Conservation (phyloP, 2,329 filamentous ascomycete species). For the Fusarium floridanum region DNA sequence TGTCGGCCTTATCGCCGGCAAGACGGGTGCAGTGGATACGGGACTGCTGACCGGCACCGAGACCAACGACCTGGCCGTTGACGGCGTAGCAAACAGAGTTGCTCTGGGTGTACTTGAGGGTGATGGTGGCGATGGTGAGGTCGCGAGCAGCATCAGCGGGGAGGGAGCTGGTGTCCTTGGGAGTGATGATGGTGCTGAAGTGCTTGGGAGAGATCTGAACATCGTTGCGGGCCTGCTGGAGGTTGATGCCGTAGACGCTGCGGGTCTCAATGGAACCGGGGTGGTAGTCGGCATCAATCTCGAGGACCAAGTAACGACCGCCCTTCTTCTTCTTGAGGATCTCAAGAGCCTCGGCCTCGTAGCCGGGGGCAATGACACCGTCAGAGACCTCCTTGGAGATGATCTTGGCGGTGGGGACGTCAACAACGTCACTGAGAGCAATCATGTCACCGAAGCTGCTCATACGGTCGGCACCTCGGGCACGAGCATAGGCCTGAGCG, state of each 20-base stretch:
- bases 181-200: slow-evolving; percentile 87
- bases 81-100: slow-evolving; percentile 98
- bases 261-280: slow-evolving; percentile 86
- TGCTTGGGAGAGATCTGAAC: slow-evolving; percentile 86
- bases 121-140: slow-evolving; percentile 94
- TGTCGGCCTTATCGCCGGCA: slow-evolving; percentile 97
- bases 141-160: slow-evolving; percentile 88
- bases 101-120: slow-evolving; percentile 98
- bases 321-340: slow-evolving; percentile 98
- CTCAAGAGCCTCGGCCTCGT: slow-evolving; percentile 85
- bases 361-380: slow-evolving; percentile 92
- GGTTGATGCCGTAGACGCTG: slow-evolving; percentile 89
- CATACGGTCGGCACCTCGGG: slow-evolving; percentile 97
- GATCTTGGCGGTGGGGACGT: slow-evolving; percentile 94
- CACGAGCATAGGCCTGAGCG: slow-evolving; percentile 95
- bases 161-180: slow-evolving; percentile 80
- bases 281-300: slow-evolving; percentile 91
- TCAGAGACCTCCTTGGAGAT: slow-evolving; percentile 98
- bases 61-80: slow-evolving; percentile 92
- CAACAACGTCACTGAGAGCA: slow-evolving; percentile 90
- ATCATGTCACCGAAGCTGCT: slow-evolving; percentile 98
- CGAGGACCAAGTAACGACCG: slow-evolving; percentile 93
- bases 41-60: slow-evolving; percentile 96
- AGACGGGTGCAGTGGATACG: slow-evolving; percentile 98
- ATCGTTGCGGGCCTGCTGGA: slow-evolving; percentile 94